Conservation (phyloP, 208 protist species). For the Trypanosomatidae sp. region DNA sequence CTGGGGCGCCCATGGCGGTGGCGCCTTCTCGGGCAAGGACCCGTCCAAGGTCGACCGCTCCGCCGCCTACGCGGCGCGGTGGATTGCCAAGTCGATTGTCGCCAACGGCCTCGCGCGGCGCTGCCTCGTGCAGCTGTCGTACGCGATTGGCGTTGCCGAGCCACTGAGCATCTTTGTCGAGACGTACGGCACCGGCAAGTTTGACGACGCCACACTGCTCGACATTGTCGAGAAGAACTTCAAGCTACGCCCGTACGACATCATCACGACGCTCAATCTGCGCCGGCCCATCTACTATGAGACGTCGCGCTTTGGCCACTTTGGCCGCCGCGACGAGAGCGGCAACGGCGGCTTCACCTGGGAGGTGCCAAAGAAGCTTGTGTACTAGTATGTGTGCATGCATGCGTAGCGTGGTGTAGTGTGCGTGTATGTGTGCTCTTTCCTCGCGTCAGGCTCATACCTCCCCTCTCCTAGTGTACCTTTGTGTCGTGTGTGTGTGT, state of each 20-base stretch:
- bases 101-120: slow-evolving; percentile 87
- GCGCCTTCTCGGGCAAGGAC: slow-evolving; percentile 99
- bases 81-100: slow-evolving; percentile 99
- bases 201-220: slow-evolving; percentile 53
- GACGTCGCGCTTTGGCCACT: slow-evolving; percentile 98
- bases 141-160: slow-evolving; percentile 98
- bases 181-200: slow-evolving; percentile 95
- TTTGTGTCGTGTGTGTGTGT: slow-evolving; percentile 1
- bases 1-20: slow-evolving; percentile 99
- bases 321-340: slow-evolving; percentile 91
- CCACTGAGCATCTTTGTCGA: slow-evolving; percentile 98
- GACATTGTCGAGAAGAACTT: slow-evolving; percentile 97
- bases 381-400: slow-evolving; percentile 34
- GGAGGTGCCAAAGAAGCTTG: slow-evolving; percentile 95
- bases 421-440: background rate
- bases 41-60: slow-evolving; percentile 99
- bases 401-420: background rate
- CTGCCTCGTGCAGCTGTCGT: slow-evolving; percentile 97
- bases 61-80: slow-evolving; percentile 97
- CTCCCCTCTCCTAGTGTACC: background rate
- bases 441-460: background rate
- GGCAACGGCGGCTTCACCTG: slow-evolving; percentile 93
- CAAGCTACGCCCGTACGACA: slow-evolving; percentile 95
- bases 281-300: slow-evolving; percentile 94
- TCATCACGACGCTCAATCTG: slow-evolving; percentile 96